phyloP scores from a whole-genome alignment of 768 basidiomycete species.

The Piloderma croceum region DNA sequence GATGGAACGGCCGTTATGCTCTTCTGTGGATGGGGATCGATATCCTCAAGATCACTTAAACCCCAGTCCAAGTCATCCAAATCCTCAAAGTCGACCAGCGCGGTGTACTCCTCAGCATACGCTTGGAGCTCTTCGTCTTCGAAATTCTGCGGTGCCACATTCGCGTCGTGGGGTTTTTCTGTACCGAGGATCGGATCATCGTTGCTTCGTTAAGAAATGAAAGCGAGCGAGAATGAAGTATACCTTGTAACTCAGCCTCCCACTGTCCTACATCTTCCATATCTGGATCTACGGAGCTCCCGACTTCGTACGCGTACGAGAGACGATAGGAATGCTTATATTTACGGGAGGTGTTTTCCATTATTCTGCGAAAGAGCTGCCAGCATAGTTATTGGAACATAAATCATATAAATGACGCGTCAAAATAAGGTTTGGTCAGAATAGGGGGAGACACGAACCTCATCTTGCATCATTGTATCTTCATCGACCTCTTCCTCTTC shows the following conservation, averaged over 20 bases:
- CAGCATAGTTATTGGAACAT: constrained; percentile 2
- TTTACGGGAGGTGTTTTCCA: constrained; percentile 48
- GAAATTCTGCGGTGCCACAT: constrained; percentile 39
- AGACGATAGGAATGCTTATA: constrained; percentile 49
- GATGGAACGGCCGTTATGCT: too few relatives aligned
- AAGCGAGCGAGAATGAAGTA: constrained; percentile 11
- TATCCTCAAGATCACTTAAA: too few relatives aligned
- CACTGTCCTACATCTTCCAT: constrained; percentile 58
- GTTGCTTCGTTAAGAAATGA: background rate
- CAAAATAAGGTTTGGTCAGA: too few relatives aligned
- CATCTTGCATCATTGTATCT: constrained; percentile 55
- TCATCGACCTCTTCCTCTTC: constrained; percentile 55
- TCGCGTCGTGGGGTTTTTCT: constrained; percentile 9
- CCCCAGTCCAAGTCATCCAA: too few relatives aligned
- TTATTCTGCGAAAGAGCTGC: constrained; percentile 63
- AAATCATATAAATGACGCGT: background rate
- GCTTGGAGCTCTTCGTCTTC: constrained; percentile 54
- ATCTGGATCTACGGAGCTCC: constrained; percentile 72
- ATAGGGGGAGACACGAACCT: constrained; percentile 39
- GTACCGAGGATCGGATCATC: constrained; percentile 5
- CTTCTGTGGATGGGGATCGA: too few relatives aligned
- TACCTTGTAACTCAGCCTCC: constrained; percentile 52
- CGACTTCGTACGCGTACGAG: constrained; percentile 64
- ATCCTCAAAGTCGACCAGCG: constrained; percentile 44
- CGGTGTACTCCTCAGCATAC: constrained; percentile 51